phyloP scores from a whole-genome alignment of 352 stramenopile genomes.

The Pythium biforme region DNA sequence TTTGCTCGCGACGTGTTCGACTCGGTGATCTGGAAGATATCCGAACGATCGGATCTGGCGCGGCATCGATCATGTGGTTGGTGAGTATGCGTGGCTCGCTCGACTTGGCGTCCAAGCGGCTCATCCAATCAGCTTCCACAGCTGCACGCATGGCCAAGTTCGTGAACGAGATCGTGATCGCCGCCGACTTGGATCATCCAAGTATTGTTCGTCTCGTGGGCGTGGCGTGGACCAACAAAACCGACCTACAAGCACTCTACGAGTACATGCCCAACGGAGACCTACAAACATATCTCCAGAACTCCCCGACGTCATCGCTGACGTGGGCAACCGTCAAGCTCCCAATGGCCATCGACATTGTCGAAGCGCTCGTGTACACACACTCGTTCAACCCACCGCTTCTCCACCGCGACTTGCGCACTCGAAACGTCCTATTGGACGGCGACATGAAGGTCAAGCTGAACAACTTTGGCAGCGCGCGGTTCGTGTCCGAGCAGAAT shows the following conservation, averaged over 20 bases:
- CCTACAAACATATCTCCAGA: conserved; percentile 35
- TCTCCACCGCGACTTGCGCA: conserved; percentile 62
- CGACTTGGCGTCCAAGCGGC: conserved; percentile 45
- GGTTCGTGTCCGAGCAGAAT: conserved; percentile 35
- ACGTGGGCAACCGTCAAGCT: conserved; percentile 51
- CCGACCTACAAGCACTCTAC: conserved; percentile 54
- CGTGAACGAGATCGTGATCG: conserved; percentile 56
- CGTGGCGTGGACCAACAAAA: conserved; percentile 49
- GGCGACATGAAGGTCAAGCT: conserved; percentile 36
- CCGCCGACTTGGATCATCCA: conserved; percentile 46
- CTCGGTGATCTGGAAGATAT: conserved; percentile 40
- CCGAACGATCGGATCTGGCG: conserved; percentile 33
- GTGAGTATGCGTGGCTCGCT: conserved; percentile 38
- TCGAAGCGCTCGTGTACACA: conserved; percentile 64
- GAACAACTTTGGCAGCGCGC: conserved; percentile 44
- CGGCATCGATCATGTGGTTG: conserved; percentile 43
- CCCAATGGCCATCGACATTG: conserved; percentile 52
- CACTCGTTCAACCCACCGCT: conserved; percentile 62
- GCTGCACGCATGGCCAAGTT: conserved; percentile 47
- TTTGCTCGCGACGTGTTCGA: conserved; percentile 1
- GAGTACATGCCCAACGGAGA: conserved; percentile 68
- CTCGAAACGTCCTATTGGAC: conserved; percentile 50
- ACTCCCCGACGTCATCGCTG: conserved; percentile 6
- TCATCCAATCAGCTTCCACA: conserved; percentile 39
- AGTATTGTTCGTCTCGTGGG: conserved; percentile 45